Base-by-base conservation (phyloP, 2,329 filamentous ascomycete species). In the Fusarium setosum region DNA sequence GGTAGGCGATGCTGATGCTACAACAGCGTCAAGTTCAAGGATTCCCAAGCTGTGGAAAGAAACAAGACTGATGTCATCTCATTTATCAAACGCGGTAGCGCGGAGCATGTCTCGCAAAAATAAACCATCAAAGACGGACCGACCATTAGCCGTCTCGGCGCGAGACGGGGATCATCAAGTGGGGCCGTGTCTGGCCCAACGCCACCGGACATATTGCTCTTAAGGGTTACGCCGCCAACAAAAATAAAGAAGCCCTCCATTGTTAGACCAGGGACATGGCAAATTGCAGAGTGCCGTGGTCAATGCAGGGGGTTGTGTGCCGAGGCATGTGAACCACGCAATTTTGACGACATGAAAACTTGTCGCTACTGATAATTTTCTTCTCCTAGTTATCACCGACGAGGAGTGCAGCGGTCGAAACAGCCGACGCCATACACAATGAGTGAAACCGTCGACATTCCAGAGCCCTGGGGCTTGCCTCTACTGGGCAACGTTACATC, bases 401-500 rank as follows among this genome's bases (percentile, higher is more conserved):
- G 13, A 44, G 6, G 12, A 20, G 12, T 10, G 24, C 24, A 44
- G 23, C 15, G 18, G n/a, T 18, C 24, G 10, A 20, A 26, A n/a
- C 11, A 12, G 26, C 31, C 17, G 47, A 20, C 18, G 15, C 32
- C n/a, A 35, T 6, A 5, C 11, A 47, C 37, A 18, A 70, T 69
- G 67, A 57, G 59, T 4, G 66, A 66, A 31, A 66, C 62, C 10
- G 74, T 76, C 34, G 79, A 82, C 4, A 89, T 92, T 55, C 89
- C 89, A 5, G 83, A 84, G 35, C 89, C 89, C 13, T 81, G 80
- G 47, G 88, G 86, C 5, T 78, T 89, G 48, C 90, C 88, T 0
- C 74, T 92, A 17, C 56, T 92, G n/a, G 89, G 90, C 24, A 90
- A 92, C 69, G 74, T 89, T 21, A 76, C 79, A 47, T 86, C 89